Conservation (phyloP, 768 basidiomycete genomes). For the Termitomyces sp. region DNA sequence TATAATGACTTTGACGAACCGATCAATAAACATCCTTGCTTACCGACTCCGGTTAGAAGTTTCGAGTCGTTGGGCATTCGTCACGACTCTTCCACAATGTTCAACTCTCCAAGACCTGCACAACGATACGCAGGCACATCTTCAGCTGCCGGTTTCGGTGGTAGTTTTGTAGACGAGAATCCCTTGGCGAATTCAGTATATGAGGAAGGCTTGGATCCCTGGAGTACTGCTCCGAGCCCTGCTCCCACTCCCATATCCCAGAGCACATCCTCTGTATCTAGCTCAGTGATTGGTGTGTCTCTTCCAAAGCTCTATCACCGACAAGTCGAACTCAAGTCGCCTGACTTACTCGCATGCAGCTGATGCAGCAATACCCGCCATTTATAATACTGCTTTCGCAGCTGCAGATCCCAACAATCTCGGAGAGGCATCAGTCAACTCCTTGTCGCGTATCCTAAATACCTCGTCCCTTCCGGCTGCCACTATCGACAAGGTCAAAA, state of each 20-base stretch:
- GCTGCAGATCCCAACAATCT: slow-evolving; percentile 66
- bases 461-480: slow-evolving; percentile 80
- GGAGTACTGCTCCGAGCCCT: slow-evolving; percentile 74
- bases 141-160: slow-evolving; percentile 53
- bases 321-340: slow-evolving; percentile 2
- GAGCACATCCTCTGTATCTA: slow-evolving; percentile 51
- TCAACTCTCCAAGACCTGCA: slow-evolving; percentile 77
- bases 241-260: slow-evolving; percentile 59
- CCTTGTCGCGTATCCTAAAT: slow-evolving; percentile 74
- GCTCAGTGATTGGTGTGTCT: slow-evolving; percentile 63
- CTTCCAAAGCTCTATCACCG: neutral
- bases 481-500: slow-evolving; percentile 73
- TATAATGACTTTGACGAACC: neutral
- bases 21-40: slow-evolving; percentile 8
- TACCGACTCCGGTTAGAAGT: slow-evolving; percentile 2
- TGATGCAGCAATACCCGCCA: slow-evolving; percentile 74
- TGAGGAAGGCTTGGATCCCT: slow-evolving; percentile 79
- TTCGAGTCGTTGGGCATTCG: neutral
- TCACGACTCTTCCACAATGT: slow-evolving; percentile 50
- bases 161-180: slow-evolving; percentile 74
- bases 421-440: slow-evolving; percentile 80
- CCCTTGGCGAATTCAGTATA: slow-evolving; percentile 72
- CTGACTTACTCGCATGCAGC: slow-evolving; percentile 37
- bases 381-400: slow-evolving; percentile 73
- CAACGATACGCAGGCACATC: slow-evolving; percentile 63